These are phyloP conservation scores for Arabis alpina DNA, from an alignment of 345 rosid species.

Conservation along the genomic window DNA sequence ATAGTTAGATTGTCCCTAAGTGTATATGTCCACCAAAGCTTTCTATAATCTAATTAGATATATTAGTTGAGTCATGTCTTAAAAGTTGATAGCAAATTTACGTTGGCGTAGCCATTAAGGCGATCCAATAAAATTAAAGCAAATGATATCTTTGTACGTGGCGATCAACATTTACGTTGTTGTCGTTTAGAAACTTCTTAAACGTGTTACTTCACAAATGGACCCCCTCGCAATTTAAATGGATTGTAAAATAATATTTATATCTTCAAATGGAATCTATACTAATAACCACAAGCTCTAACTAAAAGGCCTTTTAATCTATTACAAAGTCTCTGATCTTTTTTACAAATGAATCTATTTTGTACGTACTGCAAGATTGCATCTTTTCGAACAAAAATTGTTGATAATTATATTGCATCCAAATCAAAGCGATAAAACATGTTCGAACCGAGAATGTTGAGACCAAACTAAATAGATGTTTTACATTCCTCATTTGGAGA, in stretches of 20 bases:
- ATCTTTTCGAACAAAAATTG: too few relatives aligned
- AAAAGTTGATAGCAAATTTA: conserved; percentile 43
- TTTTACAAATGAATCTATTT: not conserved
- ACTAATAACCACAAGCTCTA: conserved; percentile 27
- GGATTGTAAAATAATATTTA: not conserved
- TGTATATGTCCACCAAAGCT: conserved; percentile 20
- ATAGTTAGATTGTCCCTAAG: conserved; percentile 37
- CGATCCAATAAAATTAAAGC: conserved; percentile 34
- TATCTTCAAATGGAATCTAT: conserved; percentile 22
- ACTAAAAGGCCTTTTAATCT: conserved; percentile 18
- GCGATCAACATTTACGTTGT: conserved; percentile 29
- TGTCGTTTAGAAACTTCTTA: conserved; percentile 12
- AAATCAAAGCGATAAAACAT: too few relatives aligned
- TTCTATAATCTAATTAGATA: conserved; percentile 29
- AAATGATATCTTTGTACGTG: conserved; percentile 31
- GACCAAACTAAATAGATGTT: too few relatives aligned
- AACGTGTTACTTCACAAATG: conserved; percentile 37
- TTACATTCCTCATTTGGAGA: too few relatives aligned
- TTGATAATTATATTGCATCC: too few relatives aligned
- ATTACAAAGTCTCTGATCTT: not conserved
- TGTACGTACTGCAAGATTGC: not conserved
- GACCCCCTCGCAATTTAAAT: conserved; percentile 7
- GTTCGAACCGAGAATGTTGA: too few relatives aligned
- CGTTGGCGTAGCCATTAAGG: conserved; percentile 45
- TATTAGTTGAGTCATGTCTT: conserved; percentile 43